Evolutionary conservation across 2,329 filamentous ascomycete genomes (phyloP), one percentile per base, ranked within the genome.

Genomic region (Bretziella fagacearum): DNA sequence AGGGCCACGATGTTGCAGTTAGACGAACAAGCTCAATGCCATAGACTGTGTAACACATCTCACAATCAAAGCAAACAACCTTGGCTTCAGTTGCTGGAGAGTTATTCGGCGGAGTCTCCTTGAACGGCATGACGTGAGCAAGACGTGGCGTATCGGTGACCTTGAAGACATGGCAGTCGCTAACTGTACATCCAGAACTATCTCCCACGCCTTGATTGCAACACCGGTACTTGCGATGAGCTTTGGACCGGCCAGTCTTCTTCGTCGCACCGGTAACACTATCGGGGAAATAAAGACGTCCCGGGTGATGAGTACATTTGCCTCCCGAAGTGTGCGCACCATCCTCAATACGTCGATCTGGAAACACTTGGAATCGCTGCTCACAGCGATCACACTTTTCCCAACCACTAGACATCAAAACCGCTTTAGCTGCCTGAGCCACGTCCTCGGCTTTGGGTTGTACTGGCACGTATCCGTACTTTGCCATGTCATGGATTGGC

Each of bases 41-140:
- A 43, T 81, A 63, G 1, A 84, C 83, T 0, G 93, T 98, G 58
- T 93, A 96, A 3, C 84, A 84, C 91, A 98, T 98, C 59, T 98
- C 91, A 56, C 91, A 96, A 60, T 98, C 91, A 56, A 98, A 89
- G 53, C 78, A 81, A 8, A 96, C 77, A 2, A 81, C 84, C 29
- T 73, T 73, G 45, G 71, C 64, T 1, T 61, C 56, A 0, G 67
- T 64, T 1, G 65, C 67, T 13, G 49, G 49, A 2, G 63, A 55
- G 1, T 65, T 59, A 53, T 85, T 86, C 10, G 68, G 62, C 0
- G 87, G 87, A 0, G 91, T 96, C 52, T 74, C 63, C 48, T 76
- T 71, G 59, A 93, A 98, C 44, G 89, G 86, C 55, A 93, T 70
- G 2, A 89, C 65, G 0, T 78, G 66, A 0, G 86, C 85, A 22